Percentiles rank a stretch among this genome's conserved stretches.
These are phyloP conservation scores for Carex arenaria DNA, from an alignment of 202 grass and related monocot genomes.

Conservation along the genomic window DNA sequence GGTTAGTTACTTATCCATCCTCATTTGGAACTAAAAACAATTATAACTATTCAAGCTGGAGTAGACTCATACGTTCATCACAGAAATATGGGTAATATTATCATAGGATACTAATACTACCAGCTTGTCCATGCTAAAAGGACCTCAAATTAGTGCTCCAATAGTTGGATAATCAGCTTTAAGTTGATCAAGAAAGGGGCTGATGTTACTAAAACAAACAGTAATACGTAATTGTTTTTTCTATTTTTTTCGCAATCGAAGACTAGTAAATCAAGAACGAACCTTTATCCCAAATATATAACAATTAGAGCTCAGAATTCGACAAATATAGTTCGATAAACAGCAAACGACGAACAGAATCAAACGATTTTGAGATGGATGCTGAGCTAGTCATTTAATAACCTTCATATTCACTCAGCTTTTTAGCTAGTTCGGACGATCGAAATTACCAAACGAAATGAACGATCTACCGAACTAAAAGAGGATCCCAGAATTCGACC, in stretches of 20 bases:
- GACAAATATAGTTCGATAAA: slow-evolving; percentile 1
- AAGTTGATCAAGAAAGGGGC: neutral
- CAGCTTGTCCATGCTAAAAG: neutral
- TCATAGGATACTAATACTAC: neutral
- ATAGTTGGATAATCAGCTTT: neutral
- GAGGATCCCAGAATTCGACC: neutral
- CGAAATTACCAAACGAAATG: neutral
- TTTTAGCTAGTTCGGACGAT: neutral
- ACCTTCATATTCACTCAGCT: neutral
- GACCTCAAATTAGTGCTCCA: neutral
- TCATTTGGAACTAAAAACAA: neutral
- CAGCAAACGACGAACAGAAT: neutral
- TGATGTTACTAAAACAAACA: neutral
- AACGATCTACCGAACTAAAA: neutral
- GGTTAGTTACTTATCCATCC: neutral
- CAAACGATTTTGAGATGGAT: neutral
- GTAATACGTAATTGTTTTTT: neutral
- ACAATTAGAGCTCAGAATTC: neutral
- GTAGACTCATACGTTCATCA: neutral
- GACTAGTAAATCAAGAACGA: neutral
- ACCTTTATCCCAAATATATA: neutral
- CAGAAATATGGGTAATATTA: neutral
- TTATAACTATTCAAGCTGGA: neutral
- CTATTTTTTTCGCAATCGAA: neutral
- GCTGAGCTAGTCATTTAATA: neutral